Evolutionary conservation across 192 early-diverging fungal genomes (phyloP).

Genomic region (Podila verticillata): DNA sequence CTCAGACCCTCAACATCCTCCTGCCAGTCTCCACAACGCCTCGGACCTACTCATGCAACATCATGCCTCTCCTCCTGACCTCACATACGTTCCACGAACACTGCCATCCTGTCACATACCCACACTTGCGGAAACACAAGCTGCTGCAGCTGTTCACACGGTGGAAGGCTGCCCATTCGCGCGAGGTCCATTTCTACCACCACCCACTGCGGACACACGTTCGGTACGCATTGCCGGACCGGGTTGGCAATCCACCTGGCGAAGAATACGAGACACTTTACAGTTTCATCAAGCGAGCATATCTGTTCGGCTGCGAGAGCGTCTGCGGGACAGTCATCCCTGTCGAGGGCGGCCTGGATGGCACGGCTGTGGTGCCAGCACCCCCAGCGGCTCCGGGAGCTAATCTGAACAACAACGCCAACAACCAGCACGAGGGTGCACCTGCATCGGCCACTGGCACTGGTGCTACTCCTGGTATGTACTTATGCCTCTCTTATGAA

Average conservation of each 20-base stretch:
- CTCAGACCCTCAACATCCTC: constrained; percentile 33
- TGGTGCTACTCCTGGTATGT: constrained; percentile 24
- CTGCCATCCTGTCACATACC: constrained; percentile 39
- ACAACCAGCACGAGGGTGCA: not conserved
- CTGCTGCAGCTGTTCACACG: constrained; percentile 38
- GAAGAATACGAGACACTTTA: constrained; percentile 49
- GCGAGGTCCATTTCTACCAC: constrained; percentile 50
- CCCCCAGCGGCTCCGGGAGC: not conserved
- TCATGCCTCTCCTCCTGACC: constrained; percentile 35
- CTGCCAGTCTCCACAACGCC: constrained; percentile 36
- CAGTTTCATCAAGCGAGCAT: constrained; percentile 45
- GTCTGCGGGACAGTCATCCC: constrained; percentile 51
- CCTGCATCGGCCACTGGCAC: constrained; percentile 7
- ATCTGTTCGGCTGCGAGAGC: constrained; percentile 50
- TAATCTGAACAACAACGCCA: not conserved
- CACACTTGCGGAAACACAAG: constrained; percentile 41
- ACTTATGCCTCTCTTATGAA: not conserved
- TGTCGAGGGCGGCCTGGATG: constrained; percentile 45
- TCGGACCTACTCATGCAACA: constrained; percentile 32
- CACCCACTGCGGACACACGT: constrained; percentile 36
- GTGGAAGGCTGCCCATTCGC: constrained; percentile 48
- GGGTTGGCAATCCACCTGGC: constrained; percentile 46
- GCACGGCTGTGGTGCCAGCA: constrained; percentile 6
- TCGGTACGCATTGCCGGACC: constrained; percentile 48
- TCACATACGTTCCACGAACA: constrained; percentile 43